These are phyloP conservation scores for Moesziomyces parantarcticus DNA, from an alignment of 1,284 basidiomycete species.

Conservation along the genomic window DNA sequence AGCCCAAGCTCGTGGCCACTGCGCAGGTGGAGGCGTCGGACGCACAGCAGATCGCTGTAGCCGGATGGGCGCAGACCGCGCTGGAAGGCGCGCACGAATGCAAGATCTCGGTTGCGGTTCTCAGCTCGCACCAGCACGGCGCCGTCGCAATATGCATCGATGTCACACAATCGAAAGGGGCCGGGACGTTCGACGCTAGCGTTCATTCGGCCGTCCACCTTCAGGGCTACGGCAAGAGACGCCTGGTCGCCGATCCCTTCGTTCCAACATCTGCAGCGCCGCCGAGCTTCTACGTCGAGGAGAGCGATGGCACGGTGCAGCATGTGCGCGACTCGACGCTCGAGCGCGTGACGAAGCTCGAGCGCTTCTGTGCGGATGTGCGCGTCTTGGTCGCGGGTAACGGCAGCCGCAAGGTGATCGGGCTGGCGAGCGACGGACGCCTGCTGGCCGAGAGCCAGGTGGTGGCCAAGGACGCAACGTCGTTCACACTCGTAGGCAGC, in stretches of 20 bases:
- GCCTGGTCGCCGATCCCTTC: slow-evolving; percentile 32
- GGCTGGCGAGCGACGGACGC: slow-evolving; percentile 76
- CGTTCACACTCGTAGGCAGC: slow-evolving; percentile 81
- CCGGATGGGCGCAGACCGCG: slow-evolving; percentile 24
- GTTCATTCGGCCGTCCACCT: not conserved
- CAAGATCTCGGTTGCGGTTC: slow-evolving; percentile 40
- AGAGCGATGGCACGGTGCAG: slow-evolving; percentile 28
- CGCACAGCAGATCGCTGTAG: slow-evolving; percentile 41
- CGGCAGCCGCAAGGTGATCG: slow-evolving; percentile 69
- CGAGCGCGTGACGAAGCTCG: slow-evolving; percentile 28
- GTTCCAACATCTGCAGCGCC: slow-evolving; percentile 12
- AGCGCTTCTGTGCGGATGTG: slow-evolving; percentile 37
- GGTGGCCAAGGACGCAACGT: slow-evolving; percentile 77
- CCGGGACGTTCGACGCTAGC: slow-evolving; percentile 3
- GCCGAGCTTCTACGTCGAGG: slow-evolving; percentile 41
- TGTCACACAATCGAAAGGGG: slow-evolving; percentile 7
- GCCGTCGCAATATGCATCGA: slow-evolving; percentile 11
- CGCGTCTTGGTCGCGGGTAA: slow-evolving; percentile 21
- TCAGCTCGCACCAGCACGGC: slow-evolving; percentile 17
- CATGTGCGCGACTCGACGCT: not conserved
- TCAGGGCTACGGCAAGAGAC: slow-evolving; percentile 15
- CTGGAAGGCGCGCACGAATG: slow-evolving; percentile 7
- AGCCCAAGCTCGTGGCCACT: slow-evolving; percentile 29
- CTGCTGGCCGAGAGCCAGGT: slow-evolving; percentile 72
- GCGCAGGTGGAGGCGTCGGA: slow-evolving; percentile 3